Conservation (phyloP, 768 basidiomycete genomes). For the Boletus sp. region DNA sequence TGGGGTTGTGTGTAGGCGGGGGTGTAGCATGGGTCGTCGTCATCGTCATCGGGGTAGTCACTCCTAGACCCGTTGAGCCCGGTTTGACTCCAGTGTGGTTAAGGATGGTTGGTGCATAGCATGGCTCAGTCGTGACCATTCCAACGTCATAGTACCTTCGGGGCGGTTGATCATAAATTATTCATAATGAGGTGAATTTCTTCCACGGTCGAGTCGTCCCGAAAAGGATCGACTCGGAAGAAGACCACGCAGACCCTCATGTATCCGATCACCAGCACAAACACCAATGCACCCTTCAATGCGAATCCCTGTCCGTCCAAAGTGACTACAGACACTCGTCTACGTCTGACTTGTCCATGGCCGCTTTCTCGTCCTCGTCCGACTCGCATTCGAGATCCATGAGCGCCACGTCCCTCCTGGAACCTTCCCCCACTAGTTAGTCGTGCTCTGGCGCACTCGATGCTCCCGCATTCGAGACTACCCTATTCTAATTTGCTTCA, state of each 20-base stretch:
- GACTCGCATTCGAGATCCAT: conserved; percentile 7
- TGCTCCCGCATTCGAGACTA: background rate
- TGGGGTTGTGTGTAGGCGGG: conserved; percentile 6
- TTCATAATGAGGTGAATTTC: too few relatives aligned
- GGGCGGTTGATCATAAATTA: too few relatives aligned
- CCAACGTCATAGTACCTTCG: conserved; percentile 15
- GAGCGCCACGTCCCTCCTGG: conserved; percentile 12
- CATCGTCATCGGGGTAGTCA: conserved; percentile 14
- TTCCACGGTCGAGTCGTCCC: too few relatives aligned
- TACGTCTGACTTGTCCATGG: conserved; percentile 19
- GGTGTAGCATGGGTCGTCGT: conserved; percentile 15
- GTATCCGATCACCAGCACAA: too few relatives aligned
- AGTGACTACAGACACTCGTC: too few relatives aligned
- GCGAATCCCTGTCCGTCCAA: too few relatives aligned
- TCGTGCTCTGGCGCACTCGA: conserved; percentile 7
- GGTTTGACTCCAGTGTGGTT: background rate
- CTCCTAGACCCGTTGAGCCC: background rate
- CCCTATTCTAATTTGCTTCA: background rate
- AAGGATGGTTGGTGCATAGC: background rate
- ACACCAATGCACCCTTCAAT: too few relatives aligned
- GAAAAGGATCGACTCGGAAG: too few relatives aligned
- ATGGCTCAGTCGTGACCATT: background rate
- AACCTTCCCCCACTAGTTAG: background rate
- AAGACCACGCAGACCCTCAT: too few relatives aligned
- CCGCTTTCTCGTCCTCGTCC: conserved; percentile 8